These are phyloP conservation scores for Pseudocercospora crystallina DNA, from an alignment of 2,329 filamentous ascomycete genomes.

Conservation along the genomic window DNA sequence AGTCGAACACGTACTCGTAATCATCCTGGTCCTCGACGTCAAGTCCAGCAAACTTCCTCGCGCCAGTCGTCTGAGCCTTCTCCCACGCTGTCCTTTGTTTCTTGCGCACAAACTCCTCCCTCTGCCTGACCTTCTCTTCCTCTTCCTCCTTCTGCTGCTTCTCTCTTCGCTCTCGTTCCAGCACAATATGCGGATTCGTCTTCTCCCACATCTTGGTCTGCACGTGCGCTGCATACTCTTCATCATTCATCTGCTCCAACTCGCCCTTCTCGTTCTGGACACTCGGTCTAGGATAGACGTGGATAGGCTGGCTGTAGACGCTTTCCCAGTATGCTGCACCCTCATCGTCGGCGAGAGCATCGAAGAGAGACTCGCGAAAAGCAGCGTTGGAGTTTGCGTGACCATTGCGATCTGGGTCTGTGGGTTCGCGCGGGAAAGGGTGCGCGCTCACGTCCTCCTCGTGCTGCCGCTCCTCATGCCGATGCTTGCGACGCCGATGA, in stretches of 20 bases:
- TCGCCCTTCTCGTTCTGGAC: slow-evolving; percentile 54
- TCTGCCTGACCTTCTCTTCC: slow-evolving; percentile 38
- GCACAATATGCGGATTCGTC: slow-evolving; percentile 78
- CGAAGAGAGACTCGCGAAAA: slow-evolving; percentile 92
- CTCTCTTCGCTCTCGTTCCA: slow-evolving; percentile 67
- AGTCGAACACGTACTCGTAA: slow-evolving; percentile 36
- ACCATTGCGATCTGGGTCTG: slow-evolving; percentile 20
- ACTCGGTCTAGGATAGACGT: slow-evolving; percentile 71
- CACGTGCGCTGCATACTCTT: slow-evolving; percentile 86
- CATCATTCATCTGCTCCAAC: slow-evolving; percentile 84
- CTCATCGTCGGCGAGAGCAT: slow-evolving; percentile 95
- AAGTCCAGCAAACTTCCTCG: slow-evolving; percentile 37
- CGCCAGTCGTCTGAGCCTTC: slow-evolving; percentile 35
- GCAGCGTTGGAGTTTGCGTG: slow-evolving; percentile 67
- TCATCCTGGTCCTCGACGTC: slow-evolving; percentile 53
- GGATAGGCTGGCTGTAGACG: slow-evolving; percentile 94
- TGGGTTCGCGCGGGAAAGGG: slow-evolving; percentile 35
- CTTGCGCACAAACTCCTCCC: slow-evolving; percentile 45
- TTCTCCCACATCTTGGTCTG: slow-evolving; percentile 93
- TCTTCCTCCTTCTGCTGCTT: slow-evolving; percentile 51
- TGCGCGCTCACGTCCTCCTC: slow-evolving; percentile 24
- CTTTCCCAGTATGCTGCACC: slow-evolving; percentile 92
- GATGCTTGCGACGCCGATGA: slow-evolving; percentile 17
- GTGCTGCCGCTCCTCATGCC: slow-evolving; percentile 3
- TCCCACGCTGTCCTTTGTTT: slow-evolving; percentile 37